Conservation (phyloP, 2,329 filamentous ascomycete species). For the Cercospora nicotianae region DNA sequence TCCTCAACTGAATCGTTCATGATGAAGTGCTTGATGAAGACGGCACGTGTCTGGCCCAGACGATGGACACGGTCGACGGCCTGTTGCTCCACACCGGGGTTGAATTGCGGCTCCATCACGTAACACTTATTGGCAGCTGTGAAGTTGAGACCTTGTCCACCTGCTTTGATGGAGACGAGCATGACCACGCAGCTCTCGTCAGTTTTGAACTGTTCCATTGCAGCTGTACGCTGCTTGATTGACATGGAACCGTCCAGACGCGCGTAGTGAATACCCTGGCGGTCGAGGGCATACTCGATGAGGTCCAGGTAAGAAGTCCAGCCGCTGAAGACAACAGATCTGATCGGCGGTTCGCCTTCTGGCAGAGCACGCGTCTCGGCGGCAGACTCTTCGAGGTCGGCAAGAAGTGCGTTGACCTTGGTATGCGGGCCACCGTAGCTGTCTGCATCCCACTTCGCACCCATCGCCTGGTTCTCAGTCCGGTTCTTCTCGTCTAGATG, state of each 20-base stretch:
- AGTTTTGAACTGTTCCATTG: constrained; percentile 75
- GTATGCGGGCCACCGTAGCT: constrained; percentile 84
- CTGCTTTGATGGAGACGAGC: constrained; percentile 87
- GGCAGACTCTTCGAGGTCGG: constrained; percentile 68
- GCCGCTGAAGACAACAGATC: constrained; percentile 83
- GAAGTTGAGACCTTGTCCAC: constrained; percentile 86
- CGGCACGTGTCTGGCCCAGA: constrained; percentile 83
- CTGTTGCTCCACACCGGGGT: constrained; percentile 91
- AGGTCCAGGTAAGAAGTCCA: constrained; percentile 95
- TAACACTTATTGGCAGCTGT: constrained; percentile 84
- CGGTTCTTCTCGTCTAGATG: constrained; percentile 56
- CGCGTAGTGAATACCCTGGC: constrained; percentile 65
- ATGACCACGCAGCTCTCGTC: constrained; percentile 73
- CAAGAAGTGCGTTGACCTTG: constrained; percentile 80
- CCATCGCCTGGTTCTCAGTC: constrained; percentile 36
- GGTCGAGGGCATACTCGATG: constrained; percentile 76
- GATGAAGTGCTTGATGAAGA: constrained; percentile 83
- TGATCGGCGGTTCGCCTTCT: constrained; percentile 69
- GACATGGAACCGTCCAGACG: constrained; percentile 92
- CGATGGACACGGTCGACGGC: constrained; percentile 91
- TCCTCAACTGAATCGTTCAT: constrained; percentile 92
- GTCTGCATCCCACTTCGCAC: constrained; percentile 59
- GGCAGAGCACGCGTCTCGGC: constrained; percentile 62
- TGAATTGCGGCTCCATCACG: constrained; percentile 98
- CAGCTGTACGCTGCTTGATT: constrained; percentile 68